Base-by-base conservation (phyloP, 306 rosid species). In the Vachellia collinsii region DNA sequence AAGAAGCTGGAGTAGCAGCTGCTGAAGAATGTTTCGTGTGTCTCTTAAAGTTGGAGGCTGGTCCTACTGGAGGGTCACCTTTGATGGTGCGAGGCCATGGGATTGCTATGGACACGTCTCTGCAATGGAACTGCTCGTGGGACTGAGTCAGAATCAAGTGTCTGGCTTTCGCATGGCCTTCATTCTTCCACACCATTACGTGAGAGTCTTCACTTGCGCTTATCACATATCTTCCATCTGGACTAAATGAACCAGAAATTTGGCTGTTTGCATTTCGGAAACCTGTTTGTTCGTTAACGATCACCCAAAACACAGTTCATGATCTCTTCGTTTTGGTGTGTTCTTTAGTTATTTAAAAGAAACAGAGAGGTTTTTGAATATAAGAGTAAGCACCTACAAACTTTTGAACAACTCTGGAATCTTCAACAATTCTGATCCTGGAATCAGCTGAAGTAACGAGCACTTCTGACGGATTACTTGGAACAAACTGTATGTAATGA, bases 391-490 rank as follows among this genome's bases (percentile, higher is more conserved):
- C 47, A 93, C 98, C 97, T 90, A 7, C 81, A 39, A 86, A 93
- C 85, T 88, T 90, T 0, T 93, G 97, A 85, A 83, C 80, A 1
- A 85, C 62, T 22, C 85, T 87, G 56, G 90, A 77, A 39, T 91
- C 93, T 19, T 89, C 90, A 77, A 91, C 54, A 56, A 90, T 84
- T 63, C 93, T 87, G 78, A 89, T 85, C 50, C 93, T 91, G 4
- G 94, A 91, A 88, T 93, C 98, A 4, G 94, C 97, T 16, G 95
- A 91, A 47, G 98, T 91, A 66, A 93, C 88, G 38, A 93, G 90
- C 76, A 89, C 88, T 88, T 89, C 86, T 51, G 91, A 77, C 75
- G 93, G 88, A 70, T 70, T 70, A 43, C n/a, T 46, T 70, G 74
- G 74, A 25, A 38, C 11, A 70, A 70, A 70, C 74, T 70, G 74